Conservation (phyloP, 2,329 filamentous ascomycete species). For the Nothophoma quercina region DNA sequence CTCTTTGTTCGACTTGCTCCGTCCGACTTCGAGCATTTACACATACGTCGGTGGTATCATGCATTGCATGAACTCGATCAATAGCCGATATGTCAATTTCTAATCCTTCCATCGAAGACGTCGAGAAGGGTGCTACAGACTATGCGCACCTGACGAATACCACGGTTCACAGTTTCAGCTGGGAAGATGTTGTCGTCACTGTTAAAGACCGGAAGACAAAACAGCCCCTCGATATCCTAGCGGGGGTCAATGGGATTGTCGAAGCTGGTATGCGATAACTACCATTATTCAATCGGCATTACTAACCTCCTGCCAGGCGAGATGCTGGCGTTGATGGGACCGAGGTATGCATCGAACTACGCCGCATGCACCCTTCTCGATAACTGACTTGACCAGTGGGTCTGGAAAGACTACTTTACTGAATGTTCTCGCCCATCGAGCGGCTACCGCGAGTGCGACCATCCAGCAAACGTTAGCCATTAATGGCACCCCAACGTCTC, state of each 20-base stretch:
- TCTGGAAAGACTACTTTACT: slow-evolving; percentile 85
- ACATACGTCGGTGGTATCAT: not conserved
- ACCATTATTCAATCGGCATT: not conserved
- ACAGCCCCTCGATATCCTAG: slow-evolving; percentile 68
- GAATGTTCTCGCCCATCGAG: slow-evolving; percentile 76
- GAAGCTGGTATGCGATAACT: slow-evolving; percentile 60
- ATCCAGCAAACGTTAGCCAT: slow-evolving; percentile 64
- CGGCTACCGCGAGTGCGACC: slow-evolving; percentile 60
- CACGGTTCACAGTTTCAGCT: slow-evolving; percentile 69
- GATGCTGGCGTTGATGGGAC: slow-evolving; percentile 82
- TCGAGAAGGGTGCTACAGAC: slow-evolving; percentile 56
- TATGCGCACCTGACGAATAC: slow-evolving; percentile 68
- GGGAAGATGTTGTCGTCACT: slow-evolving; percentile 71
- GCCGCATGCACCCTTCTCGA: not conserved
- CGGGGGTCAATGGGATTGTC: slow-evolving; percentile 68
- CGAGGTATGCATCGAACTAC: slow-evolving; percentile 53
- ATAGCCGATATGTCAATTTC: slow-evolving; percentile 20
- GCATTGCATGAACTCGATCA: not conserved
- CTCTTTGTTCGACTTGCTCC: not conserved
- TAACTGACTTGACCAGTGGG: slow-evolving; percentile 42
- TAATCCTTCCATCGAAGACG: slow-evolving; percentile 38
- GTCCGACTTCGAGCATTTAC: not conserved
- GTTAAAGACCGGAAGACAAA: slow-evolving; percentile 76
- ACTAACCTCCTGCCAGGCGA: slow-evolving; percentile 62
- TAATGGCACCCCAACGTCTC: slow-evolving; percentile 67